These are phyloP conservation scores for Aspergillus ibericus DNA, from an alignment of 2,329 filamentous ascomycete species.

Conservation along the genomic window DNA sequence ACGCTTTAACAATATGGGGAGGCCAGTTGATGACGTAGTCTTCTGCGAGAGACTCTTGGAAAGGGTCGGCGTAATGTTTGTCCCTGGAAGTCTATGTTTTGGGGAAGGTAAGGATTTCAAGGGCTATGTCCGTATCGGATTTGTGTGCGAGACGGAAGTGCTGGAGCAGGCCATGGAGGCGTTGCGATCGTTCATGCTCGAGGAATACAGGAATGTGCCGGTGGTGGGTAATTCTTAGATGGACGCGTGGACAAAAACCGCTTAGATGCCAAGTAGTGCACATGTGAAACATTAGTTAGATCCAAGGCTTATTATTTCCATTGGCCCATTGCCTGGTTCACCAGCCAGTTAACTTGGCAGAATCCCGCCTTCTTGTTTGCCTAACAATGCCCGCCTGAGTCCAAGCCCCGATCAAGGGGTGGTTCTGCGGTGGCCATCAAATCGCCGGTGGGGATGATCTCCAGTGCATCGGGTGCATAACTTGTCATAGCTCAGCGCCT, in stretches of 20 bases:
- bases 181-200: conserved; percentile 53
- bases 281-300: not conserved
- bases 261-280: too few relatives aligned
- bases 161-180: conserved; percentile 63
- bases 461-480: not conserved
- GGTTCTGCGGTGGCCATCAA: too few relatives aligned
- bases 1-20: conserved; percentile 58
- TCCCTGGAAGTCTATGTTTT: conserved; percentile 72
- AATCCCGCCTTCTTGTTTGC: not conserved
- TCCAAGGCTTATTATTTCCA: not conserved
- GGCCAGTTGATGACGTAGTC: conserved; percentile 65
- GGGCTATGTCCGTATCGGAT: conserved; percentile 75
- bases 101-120: conserved; percentile 63
- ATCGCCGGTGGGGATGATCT: not conserved
- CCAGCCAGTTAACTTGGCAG: not conserved
- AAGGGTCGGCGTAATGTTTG: conserved; percentile 68
- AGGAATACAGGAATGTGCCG: conserved; percentile 52
- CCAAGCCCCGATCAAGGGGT: not conserved
- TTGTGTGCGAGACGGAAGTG: conserved; percentile 67
- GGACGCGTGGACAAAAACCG: too few relatives aligned
- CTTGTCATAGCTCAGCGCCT: not conserved
- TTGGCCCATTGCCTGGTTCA: not conserved
- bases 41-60: conserved; percentile 68
- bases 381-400: not conserved
- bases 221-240: conserved; percentile 9